phyloP scores from a whole-genome alignment of 257 asterid genomes.

The Parsonsia alboflavescens region DNA sequence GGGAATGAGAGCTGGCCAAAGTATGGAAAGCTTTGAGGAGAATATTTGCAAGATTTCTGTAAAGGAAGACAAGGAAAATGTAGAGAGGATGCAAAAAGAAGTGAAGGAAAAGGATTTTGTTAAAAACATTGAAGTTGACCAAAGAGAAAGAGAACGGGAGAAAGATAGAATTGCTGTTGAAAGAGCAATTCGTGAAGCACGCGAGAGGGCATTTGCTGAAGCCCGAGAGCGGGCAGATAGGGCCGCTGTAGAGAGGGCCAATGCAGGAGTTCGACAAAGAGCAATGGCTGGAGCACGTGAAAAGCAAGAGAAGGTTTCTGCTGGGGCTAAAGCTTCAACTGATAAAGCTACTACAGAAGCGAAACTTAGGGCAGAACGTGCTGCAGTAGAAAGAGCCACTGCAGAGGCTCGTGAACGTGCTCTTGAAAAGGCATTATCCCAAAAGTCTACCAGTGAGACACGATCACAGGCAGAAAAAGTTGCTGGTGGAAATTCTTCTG shows the following conservation, averaged over 20 bases:
- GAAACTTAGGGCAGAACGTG: conserved; percentile 84
- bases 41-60: conserved; percentile 19
- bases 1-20: conserved; percentile 27
- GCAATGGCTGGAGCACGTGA: conserved; percentile 62
- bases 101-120: conserved; percentile 32
- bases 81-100: conserved; percentile 31
- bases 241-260: conserved; percentile 83
- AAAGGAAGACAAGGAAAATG: conserved; percentile 35
- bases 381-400: conserved; percentile 96
- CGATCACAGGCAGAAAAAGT: conserved; percentile 42
- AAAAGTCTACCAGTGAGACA: conserved; percentile 42
- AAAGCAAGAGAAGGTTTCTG: conserved; percentile 53
- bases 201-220: conserved; percentile 96
- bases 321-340: conserved; percentile 31
- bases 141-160: conserved; percentile 68
- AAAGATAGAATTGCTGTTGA: conserved; percentile 77
- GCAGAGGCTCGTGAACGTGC: conserved; percentile 98
- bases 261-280: conserved; percentile 73
- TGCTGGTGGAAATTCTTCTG: conserved; percentile 32
- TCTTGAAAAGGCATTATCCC: conserved; percentile 76
- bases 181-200: conserved; percentile 92
- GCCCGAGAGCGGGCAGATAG: conserved; percentile 91
- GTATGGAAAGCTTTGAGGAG: conserved; percentile 29
- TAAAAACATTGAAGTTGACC: conserved; percentile 56
- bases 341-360: conserved; percentile 61